Evolutionary conservation across 192 early-diverging fungal species (phyloP).

Genomic region (Umbelopsis vinacea): DNA sequence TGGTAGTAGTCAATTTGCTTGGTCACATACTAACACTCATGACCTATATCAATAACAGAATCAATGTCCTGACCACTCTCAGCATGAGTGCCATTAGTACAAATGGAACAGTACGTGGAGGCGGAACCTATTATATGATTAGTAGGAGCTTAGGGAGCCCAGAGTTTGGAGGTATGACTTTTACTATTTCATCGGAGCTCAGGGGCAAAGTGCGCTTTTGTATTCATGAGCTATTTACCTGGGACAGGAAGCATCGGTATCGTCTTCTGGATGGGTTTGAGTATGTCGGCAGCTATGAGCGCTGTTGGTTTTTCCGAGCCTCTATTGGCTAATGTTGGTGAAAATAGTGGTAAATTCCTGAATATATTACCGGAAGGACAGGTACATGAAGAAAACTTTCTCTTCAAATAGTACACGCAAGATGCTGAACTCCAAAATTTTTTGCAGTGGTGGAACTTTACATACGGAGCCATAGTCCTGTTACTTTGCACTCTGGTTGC

Average conservation of each 20-base stretch:
- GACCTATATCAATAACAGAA: conserved; percentile 22
- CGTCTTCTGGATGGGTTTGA: conserved; percentile 62
- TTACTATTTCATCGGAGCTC: neutral
- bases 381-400: neutral
- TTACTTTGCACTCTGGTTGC: conserved; percentile 59
- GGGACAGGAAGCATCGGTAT: conserved; percentile 61
- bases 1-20: neutral
- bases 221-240: neutral
- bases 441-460: conserved; percentile 47
- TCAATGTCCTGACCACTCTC: conserved; percentile 68
- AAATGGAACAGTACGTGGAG: conserved; percentile 66
- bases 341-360: conserved; percentile 49
- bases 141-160: conserved; percentile 65
- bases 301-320: conserved; percentile 72
- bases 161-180: conserved; percentile 62
- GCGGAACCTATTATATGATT: conserved; percentile 73
- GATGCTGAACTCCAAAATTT: neutral
- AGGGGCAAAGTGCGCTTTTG: no score
- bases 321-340: conserved; percentile 65
- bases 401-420: neutral
- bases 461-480: conserved; percentile 62
- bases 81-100: conserved; percentile 72
- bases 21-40: conserved; percentile 19
- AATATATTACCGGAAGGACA: conserved; percentile 59
- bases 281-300: conserved; percentile 65